phyloP scores from a whole-genome alignment of 805 yeast species.

The Candida stauntonica region DNA sequence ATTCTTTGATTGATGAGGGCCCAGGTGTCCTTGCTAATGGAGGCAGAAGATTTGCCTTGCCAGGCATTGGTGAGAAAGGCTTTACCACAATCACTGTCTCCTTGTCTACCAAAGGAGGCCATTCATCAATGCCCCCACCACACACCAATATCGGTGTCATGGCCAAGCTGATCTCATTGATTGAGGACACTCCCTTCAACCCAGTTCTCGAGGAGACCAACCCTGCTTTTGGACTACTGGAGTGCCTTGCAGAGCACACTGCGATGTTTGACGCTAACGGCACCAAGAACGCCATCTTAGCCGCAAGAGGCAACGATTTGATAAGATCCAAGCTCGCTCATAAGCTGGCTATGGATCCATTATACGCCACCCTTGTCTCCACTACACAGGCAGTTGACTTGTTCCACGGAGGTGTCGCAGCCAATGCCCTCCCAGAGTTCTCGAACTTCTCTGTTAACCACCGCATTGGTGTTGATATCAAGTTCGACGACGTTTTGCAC shows the following conservation, averaged over 20 bases:
- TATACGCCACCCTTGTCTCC: constrained; percentile 22
- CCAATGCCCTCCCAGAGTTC: constrained; percentile 63
- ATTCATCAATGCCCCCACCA: constrained; percentile 63
- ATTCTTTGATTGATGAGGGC: constrained; percentile 68
- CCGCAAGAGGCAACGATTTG: neutral
- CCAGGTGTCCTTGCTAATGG: constrained; percentile 5
- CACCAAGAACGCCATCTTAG: neutral
- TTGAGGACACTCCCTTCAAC: constrained; percentile 51
- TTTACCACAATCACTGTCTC: constrained; percentile 46
- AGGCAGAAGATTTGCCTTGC: constrained; percentile 41
- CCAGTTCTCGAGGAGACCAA: constrained; percentile 39
- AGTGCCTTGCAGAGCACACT: constrained; percentile 48
- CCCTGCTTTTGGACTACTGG: constrained; percentile 49
- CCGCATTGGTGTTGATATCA: constrained; percentile 47
- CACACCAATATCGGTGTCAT: constrained; percentile 68
- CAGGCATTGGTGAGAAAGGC: constrained; percentile 60
- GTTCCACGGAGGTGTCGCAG: constrained; percentile 58
- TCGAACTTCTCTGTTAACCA: constrained; percentile 49
- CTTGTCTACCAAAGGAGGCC: constrained; percentile 63
- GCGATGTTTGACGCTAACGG: neutral
- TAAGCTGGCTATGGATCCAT: neutral
- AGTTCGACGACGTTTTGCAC: constrained; percentile 28
- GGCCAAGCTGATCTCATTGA: constrained; percentile 43
- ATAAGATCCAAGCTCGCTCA: neutral
- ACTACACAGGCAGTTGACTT: constrained; percentile 49